Base-by-base conservation (phyloP, 225 moss, liverwort and hornwort species). In the Polytrichum formosum region DNA sequence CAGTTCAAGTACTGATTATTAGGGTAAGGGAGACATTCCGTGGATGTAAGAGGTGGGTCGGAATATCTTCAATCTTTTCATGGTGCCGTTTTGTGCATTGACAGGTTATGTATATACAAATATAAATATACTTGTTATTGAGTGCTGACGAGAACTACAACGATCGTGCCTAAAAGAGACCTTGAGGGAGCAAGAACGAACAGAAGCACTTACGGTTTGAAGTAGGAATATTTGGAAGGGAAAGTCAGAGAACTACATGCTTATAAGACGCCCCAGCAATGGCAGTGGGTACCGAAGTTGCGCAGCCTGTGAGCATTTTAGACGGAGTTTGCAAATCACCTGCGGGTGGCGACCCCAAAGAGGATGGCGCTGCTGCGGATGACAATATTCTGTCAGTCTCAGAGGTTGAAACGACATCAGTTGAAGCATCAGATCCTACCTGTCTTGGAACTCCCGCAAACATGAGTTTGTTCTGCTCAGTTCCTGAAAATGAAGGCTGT, bases 281-380 rank as follows among this genome's bases (percentile, higher is more conserved):
- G 95, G 95, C 95, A 92, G 95, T 92, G 69, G 95, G 95, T 75
- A 91, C 95, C 73, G 95, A 95, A 84, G 89, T 91, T 73, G 85
- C 90, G 80, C 95, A 95, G 77, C 95, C 95, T 93, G 95, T 91
- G 82, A 95, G 88, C 88, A 88, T 84, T 80, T 79, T 95, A 91
- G 95, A 93, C 77, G 95, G 91, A 85, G 95, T 83, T 62, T 78
- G 85, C 95, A 93, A 90, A 75, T 80, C 80, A 46, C 77, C 77
- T 60, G 77, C 84, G 19, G 83, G 81, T 77, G 80, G 90, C 86
- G 87, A 84, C 80, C 83, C 82, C 74, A 91, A 82, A 85, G 92
- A 92, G 85, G 90, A 82, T 76, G 89, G 92, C 46, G 46, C 46
- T 70, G 81, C 65, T 88, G 84, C 72, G 74, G 82, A 70, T 86